A percentile compares a stretch with the other conserved stretches of the same genome.
Conservation (phyloP, 2,329 filamentous ascomycete genomes). For the Niveomyces coronatus region DNA sequence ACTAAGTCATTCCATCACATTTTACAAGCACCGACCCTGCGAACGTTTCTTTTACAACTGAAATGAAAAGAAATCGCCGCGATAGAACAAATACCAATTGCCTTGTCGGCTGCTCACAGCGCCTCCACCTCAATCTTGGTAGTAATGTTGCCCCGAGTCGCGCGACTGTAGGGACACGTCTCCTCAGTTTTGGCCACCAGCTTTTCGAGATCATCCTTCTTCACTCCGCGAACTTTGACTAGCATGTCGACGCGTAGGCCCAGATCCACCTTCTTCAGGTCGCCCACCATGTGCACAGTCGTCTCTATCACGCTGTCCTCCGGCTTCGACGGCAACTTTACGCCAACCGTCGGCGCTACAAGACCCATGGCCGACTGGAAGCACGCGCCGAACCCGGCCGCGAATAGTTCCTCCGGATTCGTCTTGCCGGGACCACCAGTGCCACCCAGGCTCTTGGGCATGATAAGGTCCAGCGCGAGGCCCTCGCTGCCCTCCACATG, state of each 20-base stretch:
- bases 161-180: constrained; percentile 20
- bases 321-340: constrained; percentile 28
- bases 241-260: constrained; percentile 33
- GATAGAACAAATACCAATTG: too few relatives aligned
- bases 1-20: too few relatives aligned
- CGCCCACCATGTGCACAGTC: constrained; percentile 33
- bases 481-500: constrained; percentile 18
- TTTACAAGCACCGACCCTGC: too few relatives aligned
- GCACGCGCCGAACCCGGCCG: constrained; percentile 36
- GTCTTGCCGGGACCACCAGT: constrained; percentile 29
- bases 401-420: constrained; percentile 37
- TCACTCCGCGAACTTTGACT: constrained; percentile 23
- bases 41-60: too few relatives aligned
- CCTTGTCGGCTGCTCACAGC: too few relatives aligned
- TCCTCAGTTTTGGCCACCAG: constrained; percentile 18
- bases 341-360: constrained; percentile 26
- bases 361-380: constrained; percentile 37
- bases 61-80: too few relatives aligned
- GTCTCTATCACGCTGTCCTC: constrained; percentile 29
- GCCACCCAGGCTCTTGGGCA: constrained; percentile 33
- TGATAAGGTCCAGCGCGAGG: constrained; percentile 25
- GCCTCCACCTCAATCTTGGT: constrained; percentile 16
- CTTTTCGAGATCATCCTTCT: constrained; percentile 16
- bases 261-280: constrained; percentile 33
- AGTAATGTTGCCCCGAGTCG: constrained; percentile 18